These are phyloP conservation scores for Spathaspora sp. DNA, from an alignment of 1,139 yeast species.

Conservation along the genomic window DNA sequence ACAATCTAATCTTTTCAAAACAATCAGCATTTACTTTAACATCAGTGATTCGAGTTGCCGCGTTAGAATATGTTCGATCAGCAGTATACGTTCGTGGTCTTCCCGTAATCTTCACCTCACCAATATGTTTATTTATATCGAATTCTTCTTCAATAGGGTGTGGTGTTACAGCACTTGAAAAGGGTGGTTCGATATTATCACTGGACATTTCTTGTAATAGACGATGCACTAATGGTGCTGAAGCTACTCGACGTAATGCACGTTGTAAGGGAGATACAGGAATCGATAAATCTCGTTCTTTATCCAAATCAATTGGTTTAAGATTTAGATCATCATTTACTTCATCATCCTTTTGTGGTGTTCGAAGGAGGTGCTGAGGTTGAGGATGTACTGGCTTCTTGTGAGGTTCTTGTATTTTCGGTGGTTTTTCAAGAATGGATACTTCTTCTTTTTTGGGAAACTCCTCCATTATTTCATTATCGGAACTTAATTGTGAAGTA, in stretches of 20 bases:
- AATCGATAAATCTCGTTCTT: slow-evolving; percentile 11
- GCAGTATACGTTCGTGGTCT: slow-evolving; percentile 54
- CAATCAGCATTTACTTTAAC: slow-evolving; percentile 84
- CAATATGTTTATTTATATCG: slow-evolving; percentile 52
- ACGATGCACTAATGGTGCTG: slow-evolving; percentile 66
- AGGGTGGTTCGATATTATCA: slow-evolving; percentile 1
- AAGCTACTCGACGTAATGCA: slow-evolving; percentile 71
- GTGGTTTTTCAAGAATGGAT: background rate
- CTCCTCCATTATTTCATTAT: background rate
- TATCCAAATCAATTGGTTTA: slow-evolving; percentile 10
- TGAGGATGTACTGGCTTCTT: background rate
- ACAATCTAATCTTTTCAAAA: slow-evolving; percentile 80
- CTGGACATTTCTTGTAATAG: slow-evolving; percentile 28
- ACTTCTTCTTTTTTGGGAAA: background rate
- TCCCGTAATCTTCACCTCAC: slow-evolving; percentile 46
- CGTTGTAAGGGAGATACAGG: slow-evolving; percentile 44
- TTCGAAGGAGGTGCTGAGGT: background rate
- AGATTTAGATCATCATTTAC: background rate
- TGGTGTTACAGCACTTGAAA: slow-evolving; percentile 6
- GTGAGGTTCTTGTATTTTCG: background rate
- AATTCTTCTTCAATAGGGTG: slow-evolving; percentile 20
- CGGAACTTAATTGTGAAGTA: background rate
- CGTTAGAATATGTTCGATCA: slow-evolving; percentile 67
- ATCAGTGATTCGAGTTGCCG: slow-evolving; percentile 69
- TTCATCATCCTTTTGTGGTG: background rate